Evolutionary conservation across 2,329 filamentous ascomycete species (phyloP).

Genomic region (Phialophora chinensis): DNA sequence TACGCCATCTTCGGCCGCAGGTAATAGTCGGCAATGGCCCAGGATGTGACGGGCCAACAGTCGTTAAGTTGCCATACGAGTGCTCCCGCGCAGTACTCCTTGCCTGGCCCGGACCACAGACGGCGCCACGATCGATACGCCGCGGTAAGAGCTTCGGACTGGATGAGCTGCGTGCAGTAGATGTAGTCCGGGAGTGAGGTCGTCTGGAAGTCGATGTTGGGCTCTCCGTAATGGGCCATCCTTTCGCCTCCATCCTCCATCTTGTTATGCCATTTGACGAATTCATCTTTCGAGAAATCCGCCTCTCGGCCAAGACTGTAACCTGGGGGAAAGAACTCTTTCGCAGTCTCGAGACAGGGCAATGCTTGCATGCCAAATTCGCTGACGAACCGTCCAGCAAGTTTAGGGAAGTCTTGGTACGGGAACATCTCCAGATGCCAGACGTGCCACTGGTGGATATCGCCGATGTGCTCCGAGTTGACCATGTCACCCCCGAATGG

Average conservation of each 20-base stretch:
- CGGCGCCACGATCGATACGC: slow-evolving; percentile 62
- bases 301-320: background rate
- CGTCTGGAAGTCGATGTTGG: slow-evolving; percentile 21
- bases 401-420: slow-evolving; percentile 86
- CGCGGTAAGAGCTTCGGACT: slow-evolving; percentile 65
- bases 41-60: slow-evolving; percentile 66
- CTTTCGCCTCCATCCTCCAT: slow-evolving; percentile 11
- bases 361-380: slow-evolving; percentile 97
- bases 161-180: slow-evolving; percentile 68
- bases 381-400: slow-evolving; percentile 85
- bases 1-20: slow-evolving; percentile 66
- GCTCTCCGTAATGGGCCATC: slow-evolving; percentile 14
- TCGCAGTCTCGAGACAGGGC: slow-evolving; percentile 79
- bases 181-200: slow-evolving; percentile 66
- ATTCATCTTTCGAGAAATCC: slow-evolving; percentile 7
- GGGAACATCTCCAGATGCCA: slow-evolving; percentile 92
- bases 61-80: slow-evolving; percentile 57
- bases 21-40: slow-evolving; percentile 65
- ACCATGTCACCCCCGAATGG: slow-evolving; percentile 83
- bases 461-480: slow-evolving; percentile 75
- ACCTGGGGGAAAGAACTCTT: slow-evolving; percentile 11
- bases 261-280: slow-evolving; percentile 18
- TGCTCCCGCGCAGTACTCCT: slow-evolving; percentile 51
- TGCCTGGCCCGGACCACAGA: slow-evolving; percentile 49
- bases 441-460: slow-evolving; percentile 95